These are phyloP conservation scores for Tetracentron sinense DNA, from an alignment of 164 flowering plant genomes.

Conservation along the genomic window DNA sequence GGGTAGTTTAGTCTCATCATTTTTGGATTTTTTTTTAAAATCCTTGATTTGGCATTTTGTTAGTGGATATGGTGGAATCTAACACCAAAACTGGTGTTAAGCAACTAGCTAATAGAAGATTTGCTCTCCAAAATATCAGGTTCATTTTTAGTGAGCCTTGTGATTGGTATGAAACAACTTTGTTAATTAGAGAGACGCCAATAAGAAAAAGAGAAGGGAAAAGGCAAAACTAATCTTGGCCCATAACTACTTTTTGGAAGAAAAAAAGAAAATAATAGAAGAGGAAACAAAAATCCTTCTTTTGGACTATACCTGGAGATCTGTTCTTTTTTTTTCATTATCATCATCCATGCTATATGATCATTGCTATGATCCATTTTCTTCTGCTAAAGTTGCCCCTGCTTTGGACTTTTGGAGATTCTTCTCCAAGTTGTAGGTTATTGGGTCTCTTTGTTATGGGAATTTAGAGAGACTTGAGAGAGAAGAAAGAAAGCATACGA, in stretches of 20 bases:
- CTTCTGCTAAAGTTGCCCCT: conserved; percentile 26
- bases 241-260: conserved; percentile 36
- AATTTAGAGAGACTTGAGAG: conserved; percentile 25
- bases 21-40: too few species aligned
- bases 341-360: conserved; percentile 29
- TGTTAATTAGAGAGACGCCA: conserved; percentile 35
- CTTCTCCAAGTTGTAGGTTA: conserved; percentile 49
- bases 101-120: too few species aligned
- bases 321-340: conserved; percentile 16
- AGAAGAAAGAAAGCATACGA: conserved; percentile 7
- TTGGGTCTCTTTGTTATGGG: conserved; percentile 30
- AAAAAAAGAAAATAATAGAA: conserved; percentile 3
- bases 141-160: conserved; percentile 2
- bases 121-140: conserved; percentile 8
- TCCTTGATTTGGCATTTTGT: too few species aligned
- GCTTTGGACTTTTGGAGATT: conserved; percentile 36
- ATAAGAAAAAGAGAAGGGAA: conserved; percentile 18
- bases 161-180: conserved; percentile 26
- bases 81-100: too few species aligned
- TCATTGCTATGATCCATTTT: conserved; percentile 23
- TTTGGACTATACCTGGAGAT: conserved; percentile 29
- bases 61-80: too few species aligned
- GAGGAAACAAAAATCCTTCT: conserved; percentile 26
- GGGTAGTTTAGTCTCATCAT: too few species aligned
- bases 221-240: conserved; percentile 41